Evolutionary conservation across 2,329 filamentous ascomycete genomes (phyloP).

Genomic region (Cercospora zeina): DNA sequence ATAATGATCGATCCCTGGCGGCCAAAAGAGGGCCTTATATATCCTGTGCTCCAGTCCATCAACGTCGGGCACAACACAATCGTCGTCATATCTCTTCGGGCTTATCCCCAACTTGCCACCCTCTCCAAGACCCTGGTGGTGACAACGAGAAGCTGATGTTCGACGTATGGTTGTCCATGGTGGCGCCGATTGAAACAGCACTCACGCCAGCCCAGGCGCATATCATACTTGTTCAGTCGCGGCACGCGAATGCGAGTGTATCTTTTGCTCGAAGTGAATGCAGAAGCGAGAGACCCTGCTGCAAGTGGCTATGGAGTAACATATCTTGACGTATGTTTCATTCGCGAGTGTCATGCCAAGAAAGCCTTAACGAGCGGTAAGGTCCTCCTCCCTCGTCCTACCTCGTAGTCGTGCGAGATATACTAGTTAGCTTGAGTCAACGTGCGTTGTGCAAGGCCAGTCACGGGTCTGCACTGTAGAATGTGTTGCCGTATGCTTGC

Average conservation of each 20-base stretch:
- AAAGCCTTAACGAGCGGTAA: neutral
- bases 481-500: neutral
- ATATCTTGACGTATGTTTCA: neutral
- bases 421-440: neutral
- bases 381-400: neutral
- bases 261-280: constrained; percentile 2
- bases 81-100: neutral
- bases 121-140: neutral
- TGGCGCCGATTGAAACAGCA: neutral
- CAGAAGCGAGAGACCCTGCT: neutral
- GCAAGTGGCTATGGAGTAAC: neutral
- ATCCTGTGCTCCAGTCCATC: neutral
- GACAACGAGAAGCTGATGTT: neutral
- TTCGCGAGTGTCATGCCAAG: neutral
- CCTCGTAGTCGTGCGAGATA: neutral
- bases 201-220: neutral
- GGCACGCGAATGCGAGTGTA: neutral
- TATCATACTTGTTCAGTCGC: neutral
- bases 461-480: neutral
- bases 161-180: neutral
- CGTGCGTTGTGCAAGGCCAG: neutral
- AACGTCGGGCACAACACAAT: neutral
- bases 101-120: neutral
- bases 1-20: neutral
- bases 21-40: neutral